Evolutionary conservation across 2,329 filamentous ascomycete genomes (phyloP), one percentile per base, ranked within the genome.

Genomic region (Xylariaceae sp.): DNA sequence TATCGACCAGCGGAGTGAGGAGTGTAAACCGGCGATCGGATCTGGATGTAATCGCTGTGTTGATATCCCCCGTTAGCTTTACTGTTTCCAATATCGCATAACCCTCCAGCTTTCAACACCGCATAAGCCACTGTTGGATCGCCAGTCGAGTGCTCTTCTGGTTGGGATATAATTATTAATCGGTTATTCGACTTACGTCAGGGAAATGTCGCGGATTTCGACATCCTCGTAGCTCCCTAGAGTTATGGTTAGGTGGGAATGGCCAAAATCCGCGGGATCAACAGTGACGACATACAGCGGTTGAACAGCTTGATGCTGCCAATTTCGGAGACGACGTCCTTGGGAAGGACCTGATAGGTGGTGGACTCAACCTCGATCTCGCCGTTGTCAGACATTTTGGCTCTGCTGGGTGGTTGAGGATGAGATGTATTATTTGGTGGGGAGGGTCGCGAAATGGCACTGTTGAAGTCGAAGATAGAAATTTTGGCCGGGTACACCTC

Each of bases 121-220:
- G 45, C 32, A 52, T 32, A 44, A 40, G 20, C 23, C 40, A 18
- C 12, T 40, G 44, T 52, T 45, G 52, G 37, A 29, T 47, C 48
- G 43, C 40, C 48, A 50, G 40, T 40, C 46, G 40, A 40, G 41
- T 21, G 5, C 14, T 37, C 12, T 43, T 56, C 46, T 20, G 49
- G 53, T 65, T 48, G 60, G 21, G 37, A 40, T 44, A 32, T 44
- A 18, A 41, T 29, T 6, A 43, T 19, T 41, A n/a, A 66, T 60
- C 63, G 66, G 67, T 60, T 67, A 67, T 70, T 62, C 56, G 72
- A 78, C 91, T 84, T 96, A 99, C 95, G 93, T 98, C 84, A 99
- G 86, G 74, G 95, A 99, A 83, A 99, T 98, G 79, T 99, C 95
- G 80, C 93, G 89, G 81, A 99, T 95, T 87, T 99, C 95, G 76